Conservation (phyloP, 2,329 filamentous ascomycete species). For the Chalara sp. region DNA sequence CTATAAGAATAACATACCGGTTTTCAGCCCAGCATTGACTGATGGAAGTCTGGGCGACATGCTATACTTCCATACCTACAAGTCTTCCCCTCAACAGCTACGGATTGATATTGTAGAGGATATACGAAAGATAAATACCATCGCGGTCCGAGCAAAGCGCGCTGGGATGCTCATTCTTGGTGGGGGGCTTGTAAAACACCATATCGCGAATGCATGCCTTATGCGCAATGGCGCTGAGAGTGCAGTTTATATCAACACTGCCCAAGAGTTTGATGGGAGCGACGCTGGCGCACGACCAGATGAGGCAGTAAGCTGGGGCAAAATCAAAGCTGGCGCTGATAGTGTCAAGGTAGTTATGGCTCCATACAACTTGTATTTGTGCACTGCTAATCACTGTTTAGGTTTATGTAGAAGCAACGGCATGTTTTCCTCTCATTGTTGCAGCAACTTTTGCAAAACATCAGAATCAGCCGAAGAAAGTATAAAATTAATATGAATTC, state of each 20-base stretch:
- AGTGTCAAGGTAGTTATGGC: constrained; percentile 68
- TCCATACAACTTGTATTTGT: constrained; percentile 6
- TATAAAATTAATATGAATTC: neutral
- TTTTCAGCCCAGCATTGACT: constrained; percentile 94
- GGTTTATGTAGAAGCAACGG: constrained; percentile 59
- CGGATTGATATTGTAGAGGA: constrained; percentile 90
- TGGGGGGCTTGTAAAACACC: constrained; percentile 93
- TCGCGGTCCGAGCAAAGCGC: constrained; percentile 78
- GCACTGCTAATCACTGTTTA: constrained; percentile 22
- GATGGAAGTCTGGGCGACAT: constrained; percentile 95
- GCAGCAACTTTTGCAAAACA: constrained; percentile 59
- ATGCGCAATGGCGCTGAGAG: constrained; percentile 98
- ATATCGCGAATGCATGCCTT: constrained; percentile 94
- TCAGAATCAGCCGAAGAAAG: neutral
- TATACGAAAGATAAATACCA: constrained; percentile 86
- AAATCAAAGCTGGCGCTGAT: constrained; percentile 85
- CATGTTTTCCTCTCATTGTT: constrained; percentile 60
- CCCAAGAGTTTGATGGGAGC: constrained; percentile 93
- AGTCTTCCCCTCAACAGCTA: constrained; percentile 72
- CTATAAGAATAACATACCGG: constrained; percentile 90
- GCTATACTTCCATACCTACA: constrained; percentile 98
- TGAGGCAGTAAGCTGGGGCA: constrained; percentile 97
- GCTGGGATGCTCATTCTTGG: constrained; percentile 95
- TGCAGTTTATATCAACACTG: constrained; percentile 96
- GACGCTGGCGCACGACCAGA: constrained; percentile 93